Base-by-base conservation (phyloP, 192 early-diverging fungal species). In the Coemansia sp. region DNA sequence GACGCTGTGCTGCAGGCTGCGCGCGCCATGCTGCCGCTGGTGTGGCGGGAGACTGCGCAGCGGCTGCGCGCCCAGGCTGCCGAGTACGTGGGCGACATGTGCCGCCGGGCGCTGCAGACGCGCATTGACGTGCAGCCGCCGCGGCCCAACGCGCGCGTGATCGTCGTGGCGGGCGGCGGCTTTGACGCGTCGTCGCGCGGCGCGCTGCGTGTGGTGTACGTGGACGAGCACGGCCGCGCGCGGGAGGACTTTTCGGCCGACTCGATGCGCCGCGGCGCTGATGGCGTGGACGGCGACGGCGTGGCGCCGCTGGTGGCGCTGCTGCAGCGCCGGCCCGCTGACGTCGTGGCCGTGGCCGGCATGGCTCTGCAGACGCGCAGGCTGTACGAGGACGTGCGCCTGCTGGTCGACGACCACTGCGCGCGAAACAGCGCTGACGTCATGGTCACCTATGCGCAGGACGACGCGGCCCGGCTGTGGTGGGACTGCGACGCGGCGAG, bases 401-500 rank as follows among this genome's bases (percentile, higher is more conserved):
- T 79, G 24, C 73, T 85, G 39, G 79, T 90, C 36, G 76, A 75
- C 38, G 87, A 89, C 57, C 77, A 88, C 60, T 74, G 75, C 52
- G 27, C 63, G 22, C 85, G 86, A 11, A 65, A 83, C 18, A 50
- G 76, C 34, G 89, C 88, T 57, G 84, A 88, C 43, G 65, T 88
- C 2, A 4, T 83, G 7, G 86, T 97, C 29, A 85, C 89, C 4
- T 89, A 95, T 65, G 90, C 92, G 11, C 89, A 92, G 57, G 97
- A 99, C 82, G 94, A 97, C 67, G 90, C 90, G 1, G 96, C 97
- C 1, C 87, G 93, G 20, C 72, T 97, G 10, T 95, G 88, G 75
- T 94, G 93, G 78, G 91, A 93, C 69, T 91, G 90, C 50, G 90
- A 89, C 39, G 83, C 87, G 7, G 92, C 84, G n/a, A 71, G 75